phyloP scores from a whole-genome alignment of 345 rosid genomes.

The Hibiscus syriacus region DNA sequence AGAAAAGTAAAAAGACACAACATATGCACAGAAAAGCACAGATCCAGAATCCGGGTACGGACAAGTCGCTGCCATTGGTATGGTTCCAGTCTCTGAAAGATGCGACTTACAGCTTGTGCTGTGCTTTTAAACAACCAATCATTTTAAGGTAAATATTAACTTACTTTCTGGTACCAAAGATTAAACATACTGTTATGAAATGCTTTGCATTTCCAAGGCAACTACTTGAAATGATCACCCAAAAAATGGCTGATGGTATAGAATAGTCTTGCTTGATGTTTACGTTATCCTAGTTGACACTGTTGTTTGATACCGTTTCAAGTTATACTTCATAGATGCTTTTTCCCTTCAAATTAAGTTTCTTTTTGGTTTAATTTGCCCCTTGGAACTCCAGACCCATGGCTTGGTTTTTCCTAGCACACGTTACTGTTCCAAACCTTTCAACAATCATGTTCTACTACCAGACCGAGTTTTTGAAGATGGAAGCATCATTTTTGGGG shows the following conservation, averaged over 20 bases:
- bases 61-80: constrained; percentile 27
- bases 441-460: constrained; percentile 93
- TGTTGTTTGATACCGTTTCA: not conserved
- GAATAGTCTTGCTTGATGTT: not conserved
- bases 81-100: constrained; percentile 60
- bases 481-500: constrained; percentile 87
- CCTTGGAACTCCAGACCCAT: constrained; percentile 59
- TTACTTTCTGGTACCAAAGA: not conserved
- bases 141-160: constrained; percentile 59
- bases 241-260: not conserved
- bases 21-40: constrained; percentile 21
- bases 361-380: constrained; percentile 12
- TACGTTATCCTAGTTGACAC: not conserved
- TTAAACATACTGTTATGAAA: not conserved
- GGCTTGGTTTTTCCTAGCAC: constrained; percentile 96
- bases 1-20: constrained; percentile 33
- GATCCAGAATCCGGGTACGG: constrained; percentile 18
- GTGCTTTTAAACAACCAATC: constrained; percentile 70
- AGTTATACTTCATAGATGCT: not conserved
- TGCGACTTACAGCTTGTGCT: constrained; percentile 50
- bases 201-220: not conserved
- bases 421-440: constrained; percentile 79
- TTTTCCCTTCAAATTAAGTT: constrained; percentile 16
- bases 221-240: not conserved
- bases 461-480: constrained; percentile 77